Conservation (phyloP, 2,329 filamentous ascomycete genomes). For the Phaeosphaeriaceae sp. region DNA sequence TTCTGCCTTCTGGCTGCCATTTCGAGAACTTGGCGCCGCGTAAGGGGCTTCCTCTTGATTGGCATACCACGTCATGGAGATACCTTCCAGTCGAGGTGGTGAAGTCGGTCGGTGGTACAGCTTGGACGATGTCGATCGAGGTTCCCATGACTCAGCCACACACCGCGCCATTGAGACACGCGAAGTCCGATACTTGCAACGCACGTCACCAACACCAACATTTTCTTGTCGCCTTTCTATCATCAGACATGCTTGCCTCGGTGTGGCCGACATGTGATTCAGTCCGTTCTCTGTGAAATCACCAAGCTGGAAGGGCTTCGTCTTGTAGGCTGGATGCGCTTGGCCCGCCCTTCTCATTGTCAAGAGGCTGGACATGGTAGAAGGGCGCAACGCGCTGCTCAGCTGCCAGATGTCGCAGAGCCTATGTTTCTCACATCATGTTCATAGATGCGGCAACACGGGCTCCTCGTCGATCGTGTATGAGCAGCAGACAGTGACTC, state of each 20-base stretch:
- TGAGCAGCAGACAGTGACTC: too few relatives aligned
- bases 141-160: not conserved
- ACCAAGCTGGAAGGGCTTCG: constrained; percentile 1
- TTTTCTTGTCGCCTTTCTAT: not conserved
- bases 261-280: not conserved
- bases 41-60: not conserved
- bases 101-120: not conserved
- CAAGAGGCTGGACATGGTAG: too few relatives aligned
- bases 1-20: not conserved
- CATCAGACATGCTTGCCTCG: not conserved
- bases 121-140: not conserved
- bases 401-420: too few relatives aligned
- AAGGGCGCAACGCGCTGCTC: too few relatives aligned
- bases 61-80: not conserved
- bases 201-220: not conserved
- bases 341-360: too few relatives aligned
- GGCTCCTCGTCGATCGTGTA: too few relatives aligned
- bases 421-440: too few relatives aligned
- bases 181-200: not conserved
- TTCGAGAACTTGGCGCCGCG: not conserved
- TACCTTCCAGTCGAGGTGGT: not conserved
- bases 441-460: too few relatives aligned
- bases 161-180: not conserved
- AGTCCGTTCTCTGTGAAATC: not conserved
- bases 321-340: too few relatives aligned